phyloP scores from a whole-genome alignment of 257 asterid genomes.

The Solanum sejunctum region DNA sequence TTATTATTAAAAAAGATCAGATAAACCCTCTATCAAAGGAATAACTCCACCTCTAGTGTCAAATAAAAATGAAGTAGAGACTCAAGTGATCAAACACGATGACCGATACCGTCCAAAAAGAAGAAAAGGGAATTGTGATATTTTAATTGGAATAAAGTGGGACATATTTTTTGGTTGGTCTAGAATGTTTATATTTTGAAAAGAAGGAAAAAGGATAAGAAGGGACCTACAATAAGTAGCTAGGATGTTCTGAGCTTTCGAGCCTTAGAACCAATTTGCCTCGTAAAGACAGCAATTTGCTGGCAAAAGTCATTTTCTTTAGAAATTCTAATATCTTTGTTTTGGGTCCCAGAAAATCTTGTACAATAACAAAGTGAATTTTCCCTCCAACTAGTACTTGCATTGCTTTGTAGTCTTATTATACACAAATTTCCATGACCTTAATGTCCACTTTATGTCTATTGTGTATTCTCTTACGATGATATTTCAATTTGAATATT shows the following conservation, averaged over 20 bases:
- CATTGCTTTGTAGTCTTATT: background rate
- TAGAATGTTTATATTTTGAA: background rate
- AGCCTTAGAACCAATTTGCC: background rate
- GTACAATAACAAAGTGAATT: background rate
- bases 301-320: constrained; percentile 4
- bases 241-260: background rate
- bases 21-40: no score
- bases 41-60: no score
- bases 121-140: background rate
- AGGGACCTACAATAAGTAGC: background rate
- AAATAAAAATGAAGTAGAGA: background rate
- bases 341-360: constrained; percentile 5
- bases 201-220: background rate
- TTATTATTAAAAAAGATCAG: no score
- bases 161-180: background rate
- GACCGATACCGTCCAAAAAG: background rate
- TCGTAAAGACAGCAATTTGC: background rate
- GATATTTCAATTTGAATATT: background rate
- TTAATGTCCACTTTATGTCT: background rate
- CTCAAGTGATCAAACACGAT: background rate
- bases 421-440: background rate
- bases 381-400: background rate
- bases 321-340: background rate
- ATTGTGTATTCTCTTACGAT: background rate
- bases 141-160: background rate